These are phyloP conservation scores for Pichia gijzeniarum DNA, from an alignment of 805 yeast species.

Conservation along the genomic window DNA sequence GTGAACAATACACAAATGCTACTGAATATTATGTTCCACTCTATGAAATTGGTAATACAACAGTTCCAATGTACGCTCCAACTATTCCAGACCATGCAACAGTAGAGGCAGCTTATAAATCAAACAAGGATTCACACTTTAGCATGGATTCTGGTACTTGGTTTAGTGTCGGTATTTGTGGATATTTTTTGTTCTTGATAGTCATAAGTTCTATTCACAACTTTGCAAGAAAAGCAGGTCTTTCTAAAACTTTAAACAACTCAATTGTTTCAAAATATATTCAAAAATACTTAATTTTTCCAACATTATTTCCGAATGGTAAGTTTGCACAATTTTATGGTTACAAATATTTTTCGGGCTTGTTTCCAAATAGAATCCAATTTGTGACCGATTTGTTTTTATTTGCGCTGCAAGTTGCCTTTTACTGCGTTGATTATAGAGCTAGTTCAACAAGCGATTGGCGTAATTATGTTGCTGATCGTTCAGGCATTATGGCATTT, in stretches of 20 bases:
- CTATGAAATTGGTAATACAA: background rate
- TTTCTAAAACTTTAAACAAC: conserved; percentile 23
- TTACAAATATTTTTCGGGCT: conserved; percentile 11
- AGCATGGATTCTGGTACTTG: conserved; percentile 4
- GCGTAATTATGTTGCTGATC: conserved; percentile 23
- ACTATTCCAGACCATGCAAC: background rate
- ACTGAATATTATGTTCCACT: conserved; percentile 12
- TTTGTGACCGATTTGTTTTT: conserved; percentile 8
- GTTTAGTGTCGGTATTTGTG: conserved; percentile 32
- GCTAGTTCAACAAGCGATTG: conserved; percentile 22
- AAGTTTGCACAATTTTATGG: conserved; percentile 15
- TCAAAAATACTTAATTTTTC: conserved; percentile 32
- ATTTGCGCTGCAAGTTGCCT: conserved; percentile 9
- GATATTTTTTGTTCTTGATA: conserved; percentile 36
- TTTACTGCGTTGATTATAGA: conserved; percentile 9
- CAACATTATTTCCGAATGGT: conserved; percentile 32
- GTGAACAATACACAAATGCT: conserved; percentile 25
- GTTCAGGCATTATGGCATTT: conserved; percentile 32
- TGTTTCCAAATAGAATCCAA: conserved; percentile 12
- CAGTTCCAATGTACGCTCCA: background rate
- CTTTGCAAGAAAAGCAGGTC: conserved; percentile 24
- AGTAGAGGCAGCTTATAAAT: conserved; percentile 13
- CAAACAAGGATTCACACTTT: background rate
- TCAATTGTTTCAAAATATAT: conserved; percentile 13
- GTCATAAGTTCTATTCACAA: conserved; percentile 31